These are phyloP conservation scores for Jatropha multifida DNA, from an alignment of 441 rosid genomes.

Conservation along the genomic window DNA sequence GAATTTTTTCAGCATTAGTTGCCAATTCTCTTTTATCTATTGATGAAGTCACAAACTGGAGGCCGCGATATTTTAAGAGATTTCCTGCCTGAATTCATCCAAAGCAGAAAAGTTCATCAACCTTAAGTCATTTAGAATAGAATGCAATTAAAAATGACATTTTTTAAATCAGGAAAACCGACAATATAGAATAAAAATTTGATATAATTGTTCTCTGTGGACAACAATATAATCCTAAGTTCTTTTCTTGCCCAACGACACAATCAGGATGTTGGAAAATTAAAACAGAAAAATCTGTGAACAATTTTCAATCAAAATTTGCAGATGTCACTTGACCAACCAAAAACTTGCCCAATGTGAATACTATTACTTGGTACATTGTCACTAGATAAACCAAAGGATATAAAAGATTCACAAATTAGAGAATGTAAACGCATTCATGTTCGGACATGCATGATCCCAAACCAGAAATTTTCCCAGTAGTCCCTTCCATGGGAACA, in stretches of 20 bases:
- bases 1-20: constrained; percentile 40
- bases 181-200: background rate
- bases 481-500: background rate
- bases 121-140: background rate
- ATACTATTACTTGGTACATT: background rate
- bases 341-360: background rate
- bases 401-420: background rate
- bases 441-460: background rate
- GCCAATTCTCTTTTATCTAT: constrained; percentile 60
- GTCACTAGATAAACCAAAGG: background rate
- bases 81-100: constrained; percentile 53
- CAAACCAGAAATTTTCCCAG: background rate
- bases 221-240: background rate
- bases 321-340: background rate
- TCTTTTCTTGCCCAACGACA: background rate
- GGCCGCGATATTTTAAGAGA: constrained; percentile 59
- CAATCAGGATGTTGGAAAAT: background rate
- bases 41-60: constrained; percentile 75
- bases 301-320: background rate
- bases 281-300: background rate
- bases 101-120: constrained; percentile 1
- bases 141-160: background rate
- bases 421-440: background rate
- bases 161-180: background rate
- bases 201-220: background rate